Percentiles rank a stretch among this genome's conserved stretches.
phyloP scores from a whole-genome alignment of 2,329 filamentous ascomycete species.

The Fragosphaeria purpurea region DNA sequence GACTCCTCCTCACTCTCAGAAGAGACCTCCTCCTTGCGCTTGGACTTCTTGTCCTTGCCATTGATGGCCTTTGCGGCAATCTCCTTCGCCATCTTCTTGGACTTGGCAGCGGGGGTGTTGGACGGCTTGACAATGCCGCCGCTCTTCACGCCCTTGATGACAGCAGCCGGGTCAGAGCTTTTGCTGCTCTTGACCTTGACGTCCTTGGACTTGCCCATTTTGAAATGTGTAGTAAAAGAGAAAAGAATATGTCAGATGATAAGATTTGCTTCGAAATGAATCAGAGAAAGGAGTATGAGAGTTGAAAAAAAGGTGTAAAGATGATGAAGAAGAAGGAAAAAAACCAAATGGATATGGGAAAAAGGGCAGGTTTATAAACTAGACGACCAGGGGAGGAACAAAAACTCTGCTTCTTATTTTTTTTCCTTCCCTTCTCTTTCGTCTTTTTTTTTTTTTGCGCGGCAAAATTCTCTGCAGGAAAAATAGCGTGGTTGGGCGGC shows the following conservation, averaged over 20 bases:
- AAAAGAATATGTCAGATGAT: background rate
- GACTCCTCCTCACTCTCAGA: constrained; percentile 23
- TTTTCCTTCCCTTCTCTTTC: constrained; percentile 12
- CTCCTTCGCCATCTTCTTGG: constrained; percentile 57
- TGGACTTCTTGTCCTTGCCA: constrained; percentile 38
- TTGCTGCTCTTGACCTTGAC: constrained; percentile 46
- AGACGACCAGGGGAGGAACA: constrained; percentile 5
- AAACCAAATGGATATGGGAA: background rate
- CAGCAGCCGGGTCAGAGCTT: constrained; percentile 29
- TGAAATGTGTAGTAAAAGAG: constrained; percentile 17
- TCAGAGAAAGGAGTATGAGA: background rate
- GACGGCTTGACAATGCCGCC: constrained; percentile 58
- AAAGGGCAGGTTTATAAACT: constrained; percentile 2
- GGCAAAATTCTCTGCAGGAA: constrained; percentile 14
- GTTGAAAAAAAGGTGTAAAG: constrained; percentile 4
- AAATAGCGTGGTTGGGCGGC: constrained; percentile 14
- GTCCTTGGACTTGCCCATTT: constrained; percentile 60
- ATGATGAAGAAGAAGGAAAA: constrained; percentile 7
- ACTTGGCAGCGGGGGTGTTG: constrained; percentile 55
- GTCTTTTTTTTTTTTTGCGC: constrained; percentile 12
- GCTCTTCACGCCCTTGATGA: constrained; percentile 49
- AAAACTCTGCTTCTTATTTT: constrained; percentile 12
- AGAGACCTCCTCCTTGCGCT: constrained; percentile 28
- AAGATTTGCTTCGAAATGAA: background rate
- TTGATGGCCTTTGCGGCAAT: constrained; percentile 40